A percentile compares a stretch with the other conserved stretches of the same genome.
Evolutionary conservation across 2,329 filamentous ascomycete species (phyloP).

Genomic region (Albophoma yamanashiensis): DNA sequence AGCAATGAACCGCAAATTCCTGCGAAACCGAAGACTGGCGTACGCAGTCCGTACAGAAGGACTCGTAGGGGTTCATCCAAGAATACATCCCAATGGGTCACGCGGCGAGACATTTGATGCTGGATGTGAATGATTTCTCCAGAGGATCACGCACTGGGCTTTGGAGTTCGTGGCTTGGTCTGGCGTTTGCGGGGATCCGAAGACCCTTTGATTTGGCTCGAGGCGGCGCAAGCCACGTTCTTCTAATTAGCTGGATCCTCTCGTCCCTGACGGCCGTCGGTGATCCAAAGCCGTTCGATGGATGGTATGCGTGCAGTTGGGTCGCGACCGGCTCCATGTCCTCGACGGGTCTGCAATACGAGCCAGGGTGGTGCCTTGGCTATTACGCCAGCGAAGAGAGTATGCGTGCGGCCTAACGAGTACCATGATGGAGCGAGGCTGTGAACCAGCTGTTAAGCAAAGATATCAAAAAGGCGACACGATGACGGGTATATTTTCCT

Average conservation of each 20-base stretch:
- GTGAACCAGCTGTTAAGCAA: background rate
- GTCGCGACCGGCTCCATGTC: background rate
- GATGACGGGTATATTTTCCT: background rate
- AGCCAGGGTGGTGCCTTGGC: background rate
- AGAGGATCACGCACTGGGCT: too few relatives aligned
- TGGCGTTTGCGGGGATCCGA: background rate
- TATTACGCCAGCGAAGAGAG: background rate
- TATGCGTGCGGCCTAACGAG: background rate
- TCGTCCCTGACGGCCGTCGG: background rate
- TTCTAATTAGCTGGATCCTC: background rate
- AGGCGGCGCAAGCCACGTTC: background rate
- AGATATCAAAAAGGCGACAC: background rate
- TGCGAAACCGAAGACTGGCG: too few relatives aligned
- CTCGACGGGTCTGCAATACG: background rate
- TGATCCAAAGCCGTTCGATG: background rate
- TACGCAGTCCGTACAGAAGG: too few relatives aligned
- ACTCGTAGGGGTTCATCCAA: too few relatives aligned
- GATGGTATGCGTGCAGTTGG: background rate
- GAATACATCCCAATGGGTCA: too few relatives aligned
- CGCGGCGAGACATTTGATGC: too few relatives aligned
- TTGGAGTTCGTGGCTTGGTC: background rate
- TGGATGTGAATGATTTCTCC: too few relatives aligned
- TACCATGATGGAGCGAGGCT: background rate
- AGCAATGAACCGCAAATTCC: too few relatives aligned
- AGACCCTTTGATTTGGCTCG: background rate